phyloP scores from a whole-genome alignment of 2,329 filamentous ascomycete species.

The Drechslerella dactyloides region DNA sequence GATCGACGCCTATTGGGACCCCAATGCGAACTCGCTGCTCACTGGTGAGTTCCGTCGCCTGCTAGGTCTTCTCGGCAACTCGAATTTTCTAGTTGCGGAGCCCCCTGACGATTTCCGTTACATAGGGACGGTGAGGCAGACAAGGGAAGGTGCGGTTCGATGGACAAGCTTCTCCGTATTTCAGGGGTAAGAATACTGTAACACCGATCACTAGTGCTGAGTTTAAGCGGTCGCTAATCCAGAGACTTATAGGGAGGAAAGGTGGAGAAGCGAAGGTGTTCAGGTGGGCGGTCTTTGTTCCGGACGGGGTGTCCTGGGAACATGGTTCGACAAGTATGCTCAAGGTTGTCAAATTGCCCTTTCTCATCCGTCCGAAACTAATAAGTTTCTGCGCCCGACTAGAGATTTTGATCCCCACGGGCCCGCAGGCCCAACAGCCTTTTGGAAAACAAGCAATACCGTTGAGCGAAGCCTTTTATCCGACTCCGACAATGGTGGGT shows the following conservation, averaged over 20 bases:
- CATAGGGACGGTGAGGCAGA: slow-evolving; percentile 68
- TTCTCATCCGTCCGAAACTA: background rate
- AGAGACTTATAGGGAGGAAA: slow-evolving; percentile 65
- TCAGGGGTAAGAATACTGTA: slow-evolving; percentile 59
- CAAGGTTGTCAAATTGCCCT: no score
- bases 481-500: slow-evolving; percentile 18
- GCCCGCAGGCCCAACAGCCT: slow-evolving; percentile 75
- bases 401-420: slow-evolving; percentile 72
- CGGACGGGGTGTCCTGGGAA: slow-evolving; percentile 72
- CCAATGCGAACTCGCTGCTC: slow-evolving; percentile 71
- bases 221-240: slow-evolving; percentile 53
- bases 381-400: background rate
- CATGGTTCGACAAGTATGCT: slow-evolving; percentile 76
- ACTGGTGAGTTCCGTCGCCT: slow-evolving; percentile 63
- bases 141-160: slow-evolving; percentile 72
- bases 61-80: slow-evolving; percentile 40
- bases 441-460: slow-evolving; percentile 74
- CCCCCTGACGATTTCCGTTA: slow-evolving; percentile 35
- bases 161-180: slow-evolving; percentile 75
- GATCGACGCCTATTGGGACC: slow-evolving; percentile 70
- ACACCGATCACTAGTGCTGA: no score
- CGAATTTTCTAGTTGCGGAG: slow-evolving; percentile 21
- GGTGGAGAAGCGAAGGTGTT: slow-evolving; percentile 78
- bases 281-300: slow-evolving; percentile 73
- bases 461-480: slow-evolving; percentile 19